Conservation (phyloP, 352 stramenopile genomes). For the Blastocystis sp. region DNA sequence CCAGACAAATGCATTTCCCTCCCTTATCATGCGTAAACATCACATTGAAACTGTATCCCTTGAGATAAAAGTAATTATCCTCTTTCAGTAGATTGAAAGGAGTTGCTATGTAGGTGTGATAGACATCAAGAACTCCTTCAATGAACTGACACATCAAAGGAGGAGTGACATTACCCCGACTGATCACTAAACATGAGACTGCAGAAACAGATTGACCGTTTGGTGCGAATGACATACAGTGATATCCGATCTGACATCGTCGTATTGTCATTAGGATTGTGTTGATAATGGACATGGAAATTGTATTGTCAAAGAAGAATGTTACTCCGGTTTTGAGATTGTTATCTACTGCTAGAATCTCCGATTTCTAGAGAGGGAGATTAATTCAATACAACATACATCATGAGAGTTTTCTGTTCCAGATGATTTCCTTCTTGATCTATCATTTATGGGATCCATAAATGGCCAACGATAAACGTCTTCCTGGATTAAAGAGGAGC, state of each 20-base stretch:
- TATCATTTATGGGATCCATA: not conserved
- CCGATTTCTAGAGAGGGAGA: not conserved
- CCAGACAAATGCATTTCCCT: not conserved
- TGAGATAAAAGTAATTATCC: conserved; percentile 14
- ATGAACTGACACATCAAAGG: conserved; percentile 1
- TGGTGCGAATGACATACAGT: not conserved
- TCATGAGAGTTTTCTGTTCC: not conserved
- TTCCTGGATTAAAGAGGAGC: conserved; percentile 6
- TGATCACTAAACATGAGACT: not conserved
- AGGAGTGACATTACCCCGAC: not conserved
- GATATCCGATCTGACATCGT: conserved; percentile 39
- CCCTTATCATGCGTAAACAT: conserved; percentile 53
- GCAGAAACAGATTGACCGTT: no score
- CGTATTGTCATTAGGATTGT: conserved; percentile 33
- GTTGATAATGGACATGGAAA: not conserved
- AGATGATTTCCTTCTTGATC: not conserved
- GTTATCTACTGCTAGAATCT: conserved; percentile 38
- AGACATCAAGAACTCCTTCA: conserved; percentile 36
- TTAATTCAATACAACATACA: not conserved
- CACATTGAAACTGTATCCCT: not conserved
- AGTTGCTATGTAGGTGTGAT: not conserved
- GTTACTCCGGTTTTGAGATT: conserved; percentile 5
- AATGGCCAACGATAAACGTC: conserved; percentile 4
- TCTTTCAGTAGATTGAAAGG: not conserved
- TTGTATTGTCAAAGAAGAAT: conserved; percentile 3